Percentiles rank a stretch among this genome's conserved stretches.
Conservation (phyloP, 371 early-diverging fungal genomes). For the Mucor ambiguus region DNA sequence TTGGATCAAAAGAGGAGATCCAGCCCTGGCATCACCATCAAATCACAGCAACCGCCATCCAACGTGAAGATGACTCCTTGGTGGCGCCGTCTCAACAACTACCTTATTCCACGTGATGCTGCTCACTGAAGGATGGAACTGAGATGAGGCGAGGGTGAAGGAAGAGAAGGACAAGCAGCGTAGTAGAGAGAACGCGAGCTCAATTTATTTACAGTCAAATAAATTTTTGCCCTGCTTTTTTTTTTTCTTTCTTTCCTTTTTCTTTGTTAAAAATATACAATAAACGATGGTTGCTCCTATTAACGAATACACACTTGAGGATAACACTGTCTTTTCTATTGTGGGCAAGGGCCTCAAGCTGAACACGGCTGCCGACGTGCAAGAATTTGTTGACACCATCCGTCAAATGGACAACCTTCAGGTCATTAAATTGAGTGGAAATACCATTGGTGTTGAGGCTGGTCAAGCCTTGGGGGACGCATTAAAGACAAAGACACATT, state of each 20-base stretch:
- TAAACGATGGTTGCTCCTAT: conserved; percentile 40
- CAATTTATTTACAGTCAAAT: not conserved
- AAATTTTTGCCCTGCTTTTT: not conserved
- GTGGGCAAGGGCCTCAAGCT: conserved; percentile 78
- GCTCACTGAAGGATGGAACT: not conserved
- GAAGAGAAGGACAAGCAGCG: too few relatives aligned
- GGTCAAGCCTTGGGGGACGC: conserved; percentile 79
- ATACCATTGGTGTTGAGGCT: conserved; percentile 95
- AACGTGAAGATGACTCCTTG: not conserved
- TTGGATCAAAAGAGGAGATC: conserved; percentile 2
- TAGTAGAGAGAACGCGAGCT: not conserved
- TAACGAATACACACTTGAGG: conserved; percentile 42
- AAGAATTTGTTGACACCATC: conserved; percentile 74
- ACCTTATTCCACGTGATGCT: conserved; percentile 3
- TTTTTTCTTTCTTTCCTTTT: conserved; percentile 6
- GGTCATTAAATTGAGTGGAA: conserved; percentile 85
- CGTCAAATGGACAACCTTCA: conserved; percentile 64
- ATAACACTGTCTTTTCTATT: conserved; percentile 62
- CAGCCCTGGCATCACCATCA: conserved; percentile 5
- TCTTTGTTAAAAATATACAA: not conserved
- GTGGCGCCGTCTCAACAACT: conserved; percentile 10
- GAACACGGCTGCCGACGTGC: conserved; percentile 82
- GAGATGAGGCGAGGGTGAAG: not conserved
- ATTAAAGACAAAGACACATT: conserved; percentile 62
- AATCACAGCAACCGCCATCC: not conserved